phyloP scores from a whole-genome alignment of 2,329 filamentous ascomycete genomes.

The Aspergillus amoenus region DNA sequence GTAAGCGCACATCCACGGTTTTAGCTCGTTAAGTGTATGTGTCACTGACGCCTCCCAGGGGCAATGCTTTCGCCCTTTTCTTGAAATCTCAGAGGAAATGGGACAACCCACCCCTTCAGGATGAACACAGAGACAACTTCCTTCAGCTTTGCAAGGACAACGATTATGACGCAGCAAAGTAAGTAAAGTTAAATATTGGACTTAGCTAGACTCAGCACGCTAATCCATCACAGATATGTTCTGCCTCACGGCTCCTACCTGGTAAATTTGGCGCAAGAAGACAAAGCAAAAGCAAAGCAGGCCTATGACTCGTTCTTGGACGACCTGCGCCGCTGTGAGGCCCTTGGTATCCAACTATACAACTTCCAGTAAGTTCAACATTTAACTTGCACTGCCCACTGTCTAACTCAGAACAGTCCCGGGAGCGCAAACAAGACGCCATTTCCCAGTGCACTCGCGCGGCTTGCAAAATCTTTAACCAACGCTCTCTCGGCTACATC shows the following conservation, averaged over 20 bases:
- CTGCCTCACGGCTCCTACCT: constrained; percentile 95
- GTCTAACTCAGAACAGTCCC: constrained; percentile 48
- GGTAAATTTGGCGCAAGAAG: constrained; percentile 87
- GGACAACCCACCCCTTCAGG: constrained; percentile 74
- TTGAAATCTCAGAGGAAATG: constrained; percentile 96
- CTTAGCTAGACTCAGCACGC: background rate
- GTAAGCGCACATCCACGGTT: constrained; percentile 31
- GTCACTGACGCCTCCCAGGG: constrained; percentile 47
- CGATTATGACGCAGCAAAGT: constrained; percentile 66
- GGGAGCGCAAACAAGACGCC: constrained; percentile 72
- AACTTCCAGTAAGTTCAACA: constrained; percentile 72
- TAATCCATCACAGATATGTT: constrained; percentile 56
- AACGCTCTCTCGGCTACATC: constrained; percentile 73
- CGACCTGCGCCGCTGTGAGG: constrained; percentile 81
- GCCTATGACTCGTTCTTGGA: constrained; percentile 85
- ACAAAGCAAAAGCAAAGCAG: constrained; percentile 76
- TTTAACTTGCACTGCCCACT: constrained; percentile 1
- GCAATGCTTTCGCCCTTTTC: constrained; percentile 92
- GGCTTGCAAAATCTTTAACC: constrained; percentile 82
- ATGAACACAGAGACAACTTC: constrained; percentile 69
- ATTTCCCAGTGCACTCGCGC: constrained; percentile 67
- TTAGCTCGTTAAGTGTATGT: background rate
- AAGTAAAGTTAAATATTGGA: constrained; percentile 3
- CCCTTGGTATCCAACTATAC: constrained; percentile 84
- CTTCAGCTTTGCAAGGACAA: constrained; percentile 65